phyloP scores from a whole-genome alignment of 768 basidiomycete genomes.

The Dentipellis sp. region DNA sequence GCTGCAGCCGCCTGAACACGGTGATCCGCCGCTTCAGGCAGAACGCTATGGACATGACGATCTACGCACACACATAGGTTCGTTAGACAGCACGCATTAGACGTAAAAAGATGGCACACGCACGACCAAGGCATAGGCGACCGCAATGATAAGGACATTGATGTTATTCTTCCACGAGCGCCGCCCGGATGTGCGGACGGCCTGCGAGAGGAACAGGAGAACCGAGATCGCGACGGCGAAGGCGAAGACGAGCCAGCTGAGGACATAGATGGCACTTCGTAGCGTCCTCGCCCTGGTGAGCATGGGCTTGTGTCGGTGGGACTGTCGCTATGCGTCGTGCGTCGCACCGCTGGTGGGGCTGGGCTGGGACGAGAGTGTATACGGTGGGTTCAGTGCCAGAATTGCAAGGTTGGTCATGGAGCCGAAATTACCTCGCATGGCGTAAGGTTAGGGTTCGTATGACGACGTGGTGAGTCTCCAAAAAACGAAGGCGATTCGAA shows the following conservation, averaged over 20 bases:
- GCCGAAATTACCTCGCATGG: too few relatives aligned
- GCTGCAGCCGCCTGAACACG: conserved; percentile 52
- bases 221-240: conserved; percentile 53
- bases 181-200: conserved; percentile 52
- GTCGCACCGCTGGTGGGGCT: too few relatives aligned
- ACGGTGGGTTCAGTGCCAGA: too few relatives aligned
- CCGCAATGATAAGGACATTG: conserved; percentile 59
- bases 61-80: conserved; percentile 21
- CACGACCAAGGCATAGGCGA: conserved; percentile 65
- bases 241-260: conserved; percentile 20
- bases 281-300: background rate
- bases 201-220: conserved; percentile 58
- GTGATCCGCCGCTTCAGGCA: conserved; percentile 64
- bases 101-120: conserved; percentile 16
- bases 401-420: too few relatives aligned
- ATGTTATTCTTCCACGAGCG: conserved; percentile 51
- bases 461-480: too few relatives aligned
- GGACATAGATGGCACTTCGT: conserved; percentile 23
- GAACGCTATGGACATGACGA: conserved; percentile 47
- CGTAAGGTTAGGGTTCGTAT: too few relatives aligned
- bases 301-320: background rate
- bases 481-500: too few relatives aligned
- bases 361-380: background rate
- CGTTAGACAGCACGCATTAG: background rate
- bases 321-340: too few relatives aligned